Percentiles rank a stretch among this genome's conserved stretches.
Conservation (phyloP, 2,329 filamentous ascomycete species). For the Didymella arachidicola region DNA sequence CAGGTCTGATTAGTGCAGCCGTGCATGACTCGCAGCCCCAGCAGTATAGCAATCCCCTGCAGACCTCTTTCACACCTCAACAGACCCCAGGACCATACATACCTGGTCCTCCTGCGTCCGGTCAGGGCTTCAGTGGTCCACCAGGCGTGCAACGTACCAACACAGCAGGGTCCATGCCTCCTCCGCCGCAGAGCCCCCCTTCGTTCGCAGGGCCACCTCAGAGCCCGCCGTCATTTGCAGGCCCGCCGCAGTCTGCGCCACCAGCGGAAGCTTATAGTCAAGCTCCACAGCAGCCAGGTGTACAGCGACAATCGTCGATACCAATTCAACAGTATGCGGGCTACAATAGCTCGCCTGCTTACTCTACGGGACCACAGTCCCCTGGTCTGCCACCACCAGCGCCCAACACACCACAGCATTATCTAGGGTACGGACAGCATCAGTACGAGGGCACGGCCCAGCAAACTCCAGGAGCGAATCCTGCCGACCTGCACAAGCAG, state of each 20-base stretch:
- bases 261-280: conserved; percentile 35
- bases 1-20: conserved; percentile 52
- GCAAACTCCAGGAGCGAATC: conserved; percentile 43
- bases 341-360: conserved; percentile 2
- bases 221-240: conserved; percentile 50
- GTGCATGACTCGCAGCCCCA: conserved; percentile 50
- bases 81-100: conserved; percentile 51
- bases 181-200: conserved; percentile 45
- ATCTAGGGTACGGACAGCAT: conserved; percentile 66
- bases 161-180: conserved; percentile 47
- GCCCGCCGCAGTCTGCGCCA: conserved; percentile 44
- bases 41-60: conserved; percentile 44
- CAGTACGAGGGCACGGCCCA: conserved; percentile 50
- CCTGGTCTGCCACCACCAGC: conserved; percentile 48
- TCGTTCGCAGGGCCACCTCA: conserved; percentile 53
- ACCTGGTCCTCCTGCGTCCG: conserved; percentile 51
- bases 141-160: conserved; percentile 45
- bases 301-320: conserved; percentile 44
- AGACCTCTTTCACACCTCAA: conserved; percentile 46
- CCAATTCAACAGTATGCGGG: conserved; percentile 31
- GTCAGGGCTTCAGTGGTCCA: conserved; percentile 45
- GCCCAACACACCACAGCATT: conserved; percentile 47
- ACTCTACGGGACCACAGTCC: conserved; percentile 4
- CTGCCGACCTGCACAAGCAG: conserved; percentile 71
- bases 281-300: conserved; percentile 35